Evolutionary conservation across 2,329 filamentous ascomycete genomes (phyloP).

Genomic region (Monosporascus cannonballus): DNA sequence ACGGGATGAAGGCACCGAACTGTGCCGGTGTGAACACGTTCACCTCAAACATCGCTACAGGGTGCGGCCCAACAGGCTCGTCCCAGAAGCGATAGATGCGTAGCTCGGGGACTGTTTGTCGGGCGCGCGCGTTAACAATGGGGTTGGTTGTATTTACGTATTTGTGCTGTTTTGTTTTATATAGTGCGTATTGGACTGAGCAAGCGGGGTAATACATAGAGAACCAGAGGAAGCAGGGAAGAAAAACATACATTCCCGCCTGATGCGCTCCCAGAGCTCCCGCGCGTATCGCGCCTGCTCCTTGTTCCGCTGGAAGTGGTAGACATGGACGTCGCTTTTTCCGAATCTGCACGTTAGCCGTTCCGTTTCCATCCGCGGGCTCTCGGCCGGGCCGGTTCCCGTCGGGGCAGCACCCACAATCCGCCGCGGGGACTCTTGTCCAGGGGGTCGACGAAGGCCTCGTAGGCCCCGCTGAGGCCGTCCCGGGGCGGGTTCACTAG

Average conservation of each 20-base stretch:
- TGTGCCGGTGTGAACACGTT: constrained; percentile 80
- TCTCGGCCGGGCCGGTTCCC: background rate
- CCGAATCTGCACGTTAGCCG: background rate
- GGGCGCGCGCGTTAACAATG: background rate
- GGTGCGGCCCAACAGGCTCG: constrained; percentile 72
- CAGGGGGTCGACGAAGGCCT: constrained; percentile 61
- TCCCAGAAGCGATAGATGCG: constrained; percentile 77
- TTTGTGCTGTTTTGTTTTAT: background rate
- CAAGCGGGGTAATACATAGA: background rate
- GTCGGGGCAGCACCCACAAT: constrained; percentile 48
- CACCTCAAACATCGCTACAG: constrained; percentile 86
- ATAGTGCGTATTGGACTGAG: background rate
- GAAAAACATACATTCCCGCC: constrained; percentile 62
- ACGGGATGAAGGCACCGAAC: constrained; percentile 83
- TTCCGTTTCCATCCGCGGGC: background rate
- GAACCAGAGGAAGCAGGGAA: background rate
- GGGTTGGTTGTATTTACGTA: background rate
- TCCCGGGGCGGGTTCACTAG: constrained; percentile 55
- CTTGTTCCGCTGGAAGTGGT: constrained; percentile 63
- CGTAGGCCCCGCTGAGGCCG: constrained; percentile 61
- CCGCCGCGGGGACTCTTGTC: constrained; percentile 61
- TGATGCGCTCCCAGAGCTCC: constrained; percentile 70
- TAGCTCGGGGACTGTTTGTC: constrained; percentile 66
- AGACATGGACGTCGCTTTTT: constrained; percentile 71
- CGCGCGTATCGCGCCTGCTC: constrained; percentile 61